Evolutionary conservation across 2,329 filamentous ascomycete genomes (phyloP), one percentile per base, ranked within the genome.

Genomic region (Pseudogymnoascus sp.): DNA sequence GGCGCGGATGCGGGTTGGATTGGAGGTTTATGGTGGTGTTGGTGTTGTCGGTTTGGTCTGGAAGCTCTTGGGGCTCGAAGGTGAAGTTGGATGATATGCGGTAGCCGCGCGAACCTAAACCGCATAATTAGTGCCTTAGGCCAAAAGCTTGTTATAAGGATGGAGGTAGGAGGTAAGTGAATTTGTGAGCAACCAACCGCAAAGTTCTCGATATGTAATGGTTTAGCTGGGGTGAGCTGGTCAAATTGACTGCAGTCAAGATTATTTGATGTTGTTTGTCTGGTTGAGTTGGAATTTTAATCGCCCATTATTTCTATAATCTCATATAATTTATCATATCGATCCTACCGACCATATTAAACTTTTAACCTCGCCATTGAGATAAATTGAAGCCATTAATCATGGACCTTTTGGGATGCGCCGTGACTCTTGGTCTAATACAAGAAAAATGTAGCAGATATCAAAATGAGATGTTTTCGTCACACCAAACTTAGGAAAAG

Each of bases 71-170:
- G 41, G 43, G 16, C 35, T 50, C 16, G 9, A 33, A 35, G 59
- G 36, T 43, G 30, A 54, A 54, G 47, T 54, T 54, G 47, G 47
- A 54, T 54, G 33, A 54, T 54, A 54, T 14, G 18, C 47, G 47
- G 47, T 54, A 54, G 47, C 28, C 47, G 28, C 16, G 22, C 33
- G 9, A 4, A 14, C 47, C 47, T 20, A 35, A 54, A 6, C 47
- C 25, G 47, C 47, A 6, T 20, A 11, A 54, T 33, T 35, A 54
- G 47, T 54, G 47, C 47, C 47, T 54, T 54, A 54, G 47, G 47
- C 47, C 28, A 14, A 54, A 54, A 54, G 47, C 47, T 54, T 54
- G 28, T 33, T 54, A 50, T 30, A 18, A 30, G 25, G 9, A 43
- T 25, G 41, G 20, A 14, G 9, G 22, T 47, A 41, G 41, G 20